Base-by-base conservation (phyloP, 2,329 filamentous ascomycete species). In the Arachnomyces sp. region DNA sequence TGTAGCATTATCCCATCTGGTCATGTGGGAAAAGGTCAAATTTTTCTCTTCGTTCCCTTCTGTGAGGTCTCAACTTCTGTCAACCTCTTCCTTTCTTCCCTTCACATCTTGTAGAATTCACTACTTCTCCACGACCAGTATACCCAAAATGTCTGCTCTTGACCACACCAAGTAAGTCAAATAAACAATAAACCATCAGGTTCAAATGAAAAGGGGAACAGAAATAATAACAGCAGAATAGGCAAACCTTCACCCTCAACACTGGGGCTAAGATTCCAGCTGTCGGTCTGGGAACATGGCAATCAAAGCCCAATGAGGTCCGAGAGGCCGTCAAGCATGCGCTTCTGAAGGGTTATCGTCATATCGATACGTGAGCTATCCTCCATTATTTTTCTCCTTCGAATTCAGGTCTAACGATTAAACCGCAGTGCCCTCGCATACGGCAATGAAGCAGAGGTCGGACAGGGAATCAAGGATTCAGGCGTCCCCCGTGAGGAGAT, bases 371-470 rank as follows among this genome's bases (percentile, higher is more conserved):
- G 0, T 70, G 70, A 7, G 51, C 60, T 45, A 56, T 69, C 58
- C n/a, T n/a, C n/a, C n/a, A 15, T 28, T 5, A 16, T 38, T 31
- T 13, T 7, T 9, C 25, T 14, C 14, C 13, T 11, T 13, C 17
- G 11, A 11, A 11, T 21, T 25, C 28, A 13, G n/a, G 28, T 14
- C 31, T 16, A 3, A 28, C 21, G 11, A 38, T 12, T 30, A 18
- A 33, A 28, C 17, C 30, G 68, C 64, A 25, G 21, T 25, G 21
- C 21, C 21, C 21, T 25, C 21, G 21, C 21, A 55, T 83, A 83
- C 54, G 68, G 71, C 40, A 86, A 82, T 43, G 81, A 84, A 57
- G 71, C 70, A 40, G 78, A 81, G 39, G 79, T 83, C 0, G 83
- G 80, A 9, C 63, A 71, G 48, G 82, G 76, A 14, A 77, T 85